Evolutionary conservation across 2,329 filamentous ascomycete genomes (phyloP).

Genomic region (Neofusicoccum parvum): DNA sequence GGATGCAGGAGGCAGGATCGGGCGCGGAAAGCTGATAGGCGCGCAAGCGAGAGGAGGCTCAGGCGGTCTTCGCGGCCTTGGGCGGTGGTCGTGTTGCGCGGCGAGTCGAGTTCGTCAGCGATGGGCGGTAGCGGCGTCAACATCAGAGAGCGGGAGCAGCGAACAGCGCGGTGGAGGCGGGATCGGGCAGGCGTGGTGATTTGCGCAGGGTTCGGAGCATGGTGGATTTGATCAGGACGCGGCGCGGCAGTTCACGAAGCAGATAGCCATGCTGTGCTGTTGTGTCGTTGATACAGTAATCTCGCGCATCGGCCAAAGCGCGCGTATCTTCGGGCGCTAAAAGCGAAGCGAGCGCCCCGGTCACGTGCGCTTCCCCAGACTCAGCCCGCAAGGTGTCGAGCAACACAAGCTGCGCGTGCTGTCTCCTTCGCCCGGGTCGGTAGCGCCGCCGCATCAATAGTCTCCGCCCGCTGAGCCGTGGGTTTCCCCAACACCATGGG

Average conservation of each 20-base stretch:
- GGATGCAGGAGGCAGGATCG: background rate
- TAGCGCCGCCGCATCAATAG: background rate
- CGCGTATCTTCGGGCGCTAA: slow-evolving; percentile 15
- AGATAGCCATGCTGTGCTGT: slow-evolving; percentile 6
- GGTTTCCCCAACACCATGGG: background rate
- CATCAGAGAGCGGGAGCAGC: slow-evolving; percentile 3
- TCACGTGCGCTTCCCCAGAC: background rate
- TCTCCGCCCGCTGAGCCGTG: no score
- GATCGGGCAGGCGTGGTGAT: background rate
- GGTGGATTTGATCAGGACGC: slow-evolving; percentile 11
- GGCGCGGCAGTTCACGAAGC: background rate
- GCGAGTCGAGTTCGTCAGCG: slow-evolving; percentile 9
- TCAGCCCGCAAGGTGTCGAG: background rate
- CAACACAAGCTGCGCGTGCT: background rate
- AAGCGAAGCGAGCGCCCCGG: background rate
- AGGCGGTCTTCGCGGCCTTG: background rate
- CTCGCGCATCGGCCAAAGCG: slow-evolving; percentile 4
- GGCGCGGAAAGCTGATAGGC: slow-evolving; percentile 2
- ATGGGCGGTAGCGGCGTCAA: slow-evolving; percentile 8
- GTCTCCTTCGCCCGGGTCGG: background rate
- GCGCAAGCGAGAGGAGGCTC: slow-evolving; percentile 13
- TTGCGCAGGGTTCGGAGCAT: slow-evolving; percentile 7
- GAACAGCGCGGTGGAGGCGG: background rate
- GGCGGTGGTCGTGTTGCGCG: background rate
- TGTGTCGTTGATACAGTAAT: slow-evolving; percentile 12